These are phyloP conservation scores for Meira miltonrushii DNA, from an alignment of 1,284 basidiomycete species.

Conservation along the genomic window DNA sequence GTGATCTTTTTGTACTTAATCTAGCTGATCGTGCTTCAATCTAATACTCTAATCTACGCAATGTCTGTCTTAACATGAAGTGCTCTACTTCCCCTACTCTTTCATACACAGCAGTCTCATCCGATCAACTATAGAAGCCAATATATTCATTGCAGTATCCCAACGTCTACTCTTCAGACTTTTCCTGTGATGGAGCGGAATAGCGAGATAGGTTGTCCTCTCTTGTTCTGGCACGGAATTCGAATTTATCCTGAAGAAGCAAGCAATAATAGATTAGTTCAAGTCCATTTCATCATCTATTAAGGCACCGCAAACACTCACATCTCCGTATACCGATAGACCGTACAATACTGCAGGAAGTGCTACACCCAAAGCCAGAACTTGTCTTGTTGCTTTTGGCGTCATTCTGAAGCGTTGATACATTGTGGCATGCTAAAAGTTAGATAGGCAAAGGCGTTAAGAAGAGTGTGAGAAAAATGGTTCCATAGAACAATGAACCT, in stretches of 20 bases:
- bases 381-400: slow-evolving; percentile 2
- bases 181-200: too few relatives aligned
- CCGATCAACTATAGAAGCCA: too few relatives aligned
- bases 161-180: too few relatives aligned
- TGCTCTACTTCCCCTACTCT: too few relatives aligned
- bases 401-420: slow-evolving; percentile 12
- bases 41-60: too few relatives aligned
- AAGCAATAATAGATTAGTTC: background rate
- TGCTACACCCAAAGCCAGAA: background rate
- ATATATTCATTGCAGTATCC: too few relatives aligned
- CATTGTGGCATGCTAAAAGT: slow-evolving; percentile 7
- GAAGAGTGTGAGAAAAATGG: background rate
- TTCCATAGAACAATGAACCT: too few relatives aligned
- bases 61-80: too few relatives aligned
- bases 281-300: background rate
- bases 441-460: background rate
- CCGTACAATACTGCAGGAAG: background rate
- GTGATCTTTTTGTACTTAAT: too few relatives aligned
- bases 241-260: background rate
- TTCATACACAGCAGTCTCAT: too few relatives aligned
- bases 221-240: slow-evolving; percentile 2
- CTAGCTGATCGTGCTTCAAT: too few relatives aligned
- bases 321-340: background rate
- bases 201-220: background rate
- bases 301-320: background rate